Percentiles rank a stretch among this genome's conserved stretches.
phyloP scores from a whole-genome alignment of 2,329 filamentous ascomycete genomes.

The Hypoxylon sp. region DNA sequence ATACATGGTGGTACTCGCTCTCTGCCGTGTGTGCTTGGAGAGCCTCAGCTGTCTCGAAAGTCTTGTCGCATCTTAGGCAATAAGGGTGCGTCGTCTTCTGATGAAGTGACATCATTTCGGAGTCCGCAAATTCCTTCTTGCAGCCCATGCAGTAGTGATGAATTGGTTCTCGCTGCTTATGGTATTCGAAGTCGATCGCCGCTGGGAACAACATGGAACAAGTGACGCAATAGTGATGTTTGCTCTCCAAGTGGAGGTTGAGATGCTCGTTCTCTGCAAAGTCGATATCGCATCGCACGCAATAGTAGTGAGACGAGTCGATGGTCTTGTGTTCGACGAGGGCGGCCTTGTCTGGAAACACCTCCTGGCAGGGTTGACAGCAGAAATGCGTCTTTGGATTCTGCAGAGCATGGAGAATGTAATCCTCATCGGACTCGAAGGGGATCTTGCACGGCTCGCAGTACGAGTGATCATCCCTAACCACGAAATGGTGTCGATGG shows the following conservation, averaged over 20 bases:
- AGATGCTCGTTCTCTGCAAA: slow-evolving; percentile 6
- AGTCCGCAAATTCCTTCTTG: slow-evolving; percentile 1
- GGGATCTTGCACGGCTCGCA: slow-evolving; percentile 3
- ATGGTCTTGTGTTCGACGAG: slow-evolving; percentile 1
- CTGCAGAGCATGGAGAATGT: not conserved
- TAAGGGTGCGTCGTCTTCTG: not conserved
- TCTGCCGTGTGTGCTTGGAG: not conserved
- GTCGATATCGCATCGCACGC: slow-evolving; percentile 7
- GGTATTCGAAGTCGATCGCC: not conserved
- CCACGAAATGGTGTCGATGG: not conserved
- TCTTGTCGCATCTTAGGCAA: slow-evolving; percentile 4
- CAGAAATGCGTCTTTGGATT: not conserved
- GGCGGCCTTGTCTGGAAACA: not conserved
- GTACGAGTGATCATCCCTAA: not conserved
- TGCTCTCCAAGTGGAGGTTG: not conserved
- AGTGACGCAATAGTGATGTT: slow-evolving; percentile 2
- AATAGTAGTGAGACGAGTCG: slow-evolving; percentile 9
- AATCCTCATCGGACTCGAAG: not conserved
- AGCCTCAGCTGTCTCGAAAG: not conserved
- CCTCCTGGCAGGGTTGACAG: not conserved
- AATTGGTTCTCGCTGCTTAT: not conserved
- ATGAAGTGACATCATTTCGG: not conserved
- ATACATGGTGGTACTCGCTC: not conserved
- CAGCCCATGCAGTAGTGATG: not conserved
- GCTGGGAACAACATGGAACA: slow-evolving; percentile 1